Evolutionary conservation across 305 asterid genomes (phyloP).

Genomic region (Rubia balearica): DNA sequence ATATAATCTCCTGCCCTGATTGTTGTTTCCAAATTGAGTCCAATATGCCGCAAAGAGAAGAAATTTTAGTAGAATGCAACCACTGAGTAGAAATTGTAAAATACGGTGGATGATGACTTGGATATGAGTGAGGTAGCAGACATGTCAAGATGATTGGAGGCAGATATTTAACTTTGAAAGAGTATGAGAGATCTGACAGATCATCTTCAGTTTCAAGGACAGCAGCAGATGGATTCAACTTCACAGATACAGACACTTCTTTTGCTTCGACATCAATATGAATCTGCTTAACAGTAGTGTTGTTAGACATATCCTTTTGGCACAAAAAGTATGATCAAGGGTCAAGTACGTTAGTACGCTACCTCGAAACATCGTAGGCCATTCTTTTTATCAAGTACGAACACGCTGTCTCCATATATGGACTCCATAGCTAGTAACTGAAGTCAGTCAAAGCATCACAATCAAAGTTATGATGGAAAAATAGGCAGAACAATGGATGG

Average conservation of each 20-base stretch:
- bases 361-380: slow-evolving; percentile 70
- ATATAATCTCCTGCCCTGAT: slow-evolving; percentile 70
- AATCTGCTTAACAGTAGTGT: slow-evolving; percentile 41
- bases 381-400: slow-evolving; percentile 45
- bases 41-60: slow-evolving; percentile 57
- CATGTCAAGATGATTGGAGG: slow-evolving; percentile 73
- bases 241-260: slow-evolving; percentile 45
- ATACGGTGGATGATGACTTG: slow-evolving; percentile 57
- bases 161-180: slow-evolving; percentile 68
- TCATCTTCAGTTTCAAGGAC: slow-evolving; percentile 24
- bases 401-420: slow-evolving; percentile 61
- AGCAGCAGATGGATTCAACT: slow-evolving; percentile 41
- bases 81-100: slow-evolving; percentile 65
- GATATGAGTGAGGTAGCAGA: slow-evolving; percentile 75
- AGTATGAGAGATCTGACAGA: slow-evolving; percentile 53
- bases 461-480: background rate
- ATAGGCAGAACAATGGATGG: background rate
- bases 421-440: slow-evolving; percentile 85
- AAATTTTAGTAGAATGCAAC: slow-evolving; percentile 50
- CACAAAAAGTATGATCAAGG: background rate
- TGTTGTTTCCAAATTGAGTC: slow-evolving; percentile 74
- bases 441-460: slow-evolving; percentile 13
- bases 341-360: slow-evolving; percentile 14
- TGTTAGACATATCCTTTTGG: slow-evolving; percentile 10
- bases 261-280: slow-evolving; percentile 53